Evolutionary conservation across 163 green algal genomes (phyloP).

Genomic region (Chloroidium sp.): DNA sequence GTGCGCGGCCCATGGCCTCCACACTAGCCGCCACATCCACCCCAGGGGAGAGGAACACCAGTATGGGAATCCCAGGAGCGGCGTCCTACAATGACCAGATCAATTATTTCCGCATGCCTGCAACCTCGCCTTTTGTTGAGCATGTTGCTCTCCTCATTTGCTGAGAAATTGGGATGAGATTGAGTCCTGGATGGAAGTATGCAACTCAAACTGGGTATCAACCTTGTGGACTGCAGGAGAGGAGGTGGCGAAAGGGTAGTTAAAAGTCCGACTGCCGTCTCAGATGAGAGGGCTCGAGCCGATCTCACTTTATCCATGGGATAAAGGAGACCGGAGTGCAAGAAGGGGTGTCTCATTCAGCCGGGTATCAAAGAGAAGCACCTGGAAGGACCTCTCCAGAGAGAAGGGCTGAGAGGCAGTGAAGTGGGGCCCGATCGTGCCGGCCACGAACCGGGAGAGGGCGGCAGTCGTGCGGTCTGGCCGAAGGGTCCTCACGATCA

Average conservation of each 20-base stretch:
- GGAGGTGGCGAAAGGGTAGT: too few species aligned
- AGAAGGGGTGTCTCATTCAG: too few species aligned
- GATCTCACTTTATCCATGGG: too few species aligned
- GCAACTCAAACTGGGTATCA: too few species aligned
- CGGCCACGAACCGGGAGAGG: constrained; percentile 70
- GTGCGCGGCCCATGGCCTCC: constrained; percentile 57
- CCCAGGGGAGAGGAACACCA: constrained; percentile 84
- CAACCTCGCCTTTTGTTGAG: background rate
- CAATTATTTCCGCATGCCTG: background rate
- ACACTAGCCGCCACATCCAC: constrained; percentile 73
- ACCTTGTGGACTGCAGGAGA: too few species aligned
- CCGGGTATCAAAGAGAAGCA: background rate
- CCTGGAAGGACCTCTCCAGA: constrained; percentile 56
- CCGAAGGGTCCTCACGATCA: constrained; percentile 74
- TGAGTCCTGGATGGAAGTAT: too few species aligned
- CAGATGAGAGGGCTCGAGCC: too few species aligned
- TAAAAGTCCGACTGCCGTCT: too few species aligned
- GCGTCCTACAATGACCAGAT: constrained; percentile 35
- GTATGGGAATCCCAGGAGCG: constrained; percentile 63
- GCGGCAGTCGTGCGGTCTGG: constrained; percentile 78
- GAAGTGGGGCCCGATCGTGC: constrained; percentile 40
- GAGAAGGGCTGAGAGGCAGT: constrained; percentile 66
- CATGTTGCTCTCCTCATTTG: background rate
- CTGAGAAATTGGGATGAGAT: too few species aligned
- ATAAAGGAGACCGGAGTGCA: too few species aligned